Base-by-base conservation (phyloP, 2,329 filamentous ascomycete genomes). In the Sarocladium strictum region DNA sequence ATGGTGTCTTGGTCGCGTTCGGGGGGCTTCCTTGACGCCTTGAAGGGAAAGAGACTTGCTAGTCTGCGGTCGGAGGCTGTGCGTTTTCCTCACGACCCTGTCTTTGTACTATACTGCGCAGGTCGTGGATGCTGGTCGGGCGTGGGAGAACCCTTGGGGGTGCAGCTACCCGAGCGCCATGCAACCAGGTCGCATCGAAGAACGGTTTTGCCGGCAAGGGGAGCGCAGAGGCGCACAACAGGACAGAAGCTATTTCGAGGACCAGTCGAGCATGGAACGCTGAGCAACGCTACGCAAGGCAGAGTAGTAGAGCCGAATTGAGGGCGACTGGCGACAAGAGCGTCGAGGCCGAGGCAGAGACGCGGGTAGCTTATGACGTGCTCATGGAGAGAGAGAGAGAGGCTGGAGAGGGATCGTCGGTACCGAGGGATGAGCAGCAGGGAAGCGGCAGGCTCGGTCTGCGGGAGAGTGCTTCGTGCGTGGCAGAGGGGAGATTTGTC, bases 181-280 rank as follows among this genome's bases (percentile, higher is more conserved):
- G 50, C 40, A 40, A 53, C 50, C 32, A 53, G 29, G 50, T n/a
- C 23, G 50, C 50, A 53, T 53, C 32, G 50, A 53, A 19, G 23
- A 40, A 40, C 35, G 33, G 50, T 53, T n/a, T n/a, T n/a, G 21
- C 26, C 23, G 17, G 17, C 50, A 38, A 51, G n/a, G n/a, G 23
- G 29, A 51, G 47, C 29, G 47, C 47, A 51, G 47, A 23, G 6
- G 47, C 47, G 29, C 47, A 51, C 47, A 33, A 23, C 47, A 51
- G 47, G 14, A 51, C n/a, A 21, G 35, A 14, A 51, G 26, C 27
- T 51, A 51, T 51, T 51, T 51, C 23, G 47, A 35, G 47, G 5
- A 12, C 15, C 10, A 11, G 47, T 21, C 47, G 35, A 23, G 47
- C 29, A 51, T 35, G 27, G 9, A 24, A 51, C n/a, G 47, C 47